These are phyloP conservation scores for Rhizopus stolonifer DNA, from an alignment of 371 early-diverging fungal genomes.

Conservation along the genomic window DNA sequence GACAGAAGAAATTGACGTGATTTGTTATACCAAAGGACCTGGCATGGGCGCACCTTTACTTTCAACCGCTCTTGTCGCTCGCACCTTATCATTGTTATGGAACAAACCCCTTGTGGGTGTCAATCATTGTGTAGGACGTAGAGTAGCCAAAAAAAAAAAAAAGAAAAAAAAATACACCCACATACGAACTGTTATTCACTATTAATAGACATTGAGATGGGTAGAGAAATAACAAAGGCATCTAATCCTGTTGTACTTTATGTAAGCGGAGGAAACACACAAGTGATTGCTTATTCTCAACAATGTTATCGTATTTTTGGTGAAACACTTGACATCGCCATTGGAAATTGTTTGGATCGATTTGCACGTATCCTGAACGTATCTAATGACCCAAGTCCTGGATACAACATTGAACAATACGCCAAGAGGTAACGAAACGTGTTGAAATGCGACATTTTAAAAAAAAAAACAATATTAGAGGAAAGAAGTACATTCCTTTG, in stretches of 20 bases:
- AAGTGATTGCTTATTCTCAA: slow-evolving; percentile 98
- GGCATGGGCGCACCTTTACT: slow-evolving; percentile 98
- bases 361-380: slow-evolving; percentile 94
- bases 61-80: slow-evolving; percentile 92
- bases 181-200: not conserved
- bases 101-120: slow-evolving; percentile 95
- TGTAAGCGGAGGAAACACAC: slow-evolving; percentile 99
- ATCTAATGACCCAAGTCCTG: slow-evolving; percentile 98
- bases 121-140: slow-evolving; percentile 99
- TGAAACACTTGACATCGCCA: slow-evolving; percentile 99
- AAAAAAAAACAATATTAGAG: slow-evolving; percentile 43
- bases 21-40: slow-evolving; percentile 98
- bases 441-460: too few species aligned
- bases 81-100: slow-evolving; percentile 93
- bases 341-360: slow-evolving; percentile 99
- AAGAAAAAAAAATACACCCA: not conserved
- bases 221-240: slow-evolving; percentile 96
- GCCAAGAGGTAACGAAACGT: slow-evolving; percentile 89
- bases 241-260: slow-evolving; percentile 97
- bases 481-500: slow-evolving; percentile 84
- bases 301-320: slow-evolving; percentile 98
- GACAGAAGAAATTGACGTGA: slow-evolving; percentile 82
- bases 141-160: slow-evolving; percentile 13
- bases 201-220: slow-evolving; percentile 97
- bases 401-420: slow-evolving; percentile 97